Percentiles rank a stretch among this genome's conserved stretches.
Evolutionary conservation across 2,329 filamentous ascomycete species (phyloP).

Genomic region (Didymella sp.): DNA sequence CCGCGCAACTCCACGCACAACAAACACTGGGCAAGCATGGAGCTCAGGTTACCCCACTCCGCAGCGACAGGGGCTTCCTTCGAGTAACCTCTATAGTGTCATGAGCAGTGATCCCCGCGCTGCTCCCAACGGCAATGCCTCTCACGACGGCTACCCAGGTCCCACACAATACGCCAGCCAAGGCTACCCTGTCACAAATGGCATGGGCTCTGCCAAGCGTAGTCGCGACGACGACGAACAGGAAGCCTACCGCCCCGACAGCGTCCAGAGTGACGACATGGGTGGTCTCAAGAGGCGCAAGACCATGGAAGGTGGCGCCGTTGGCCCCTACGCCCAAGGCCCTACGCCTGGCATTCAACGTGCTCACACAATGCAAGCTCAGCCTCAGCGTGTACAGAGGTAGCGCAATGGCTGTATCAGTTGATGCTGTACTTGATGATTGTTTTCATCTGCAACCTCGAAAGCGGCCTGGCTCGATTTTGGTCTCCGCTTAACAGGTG

Average conservation of each 20-base stretch:
- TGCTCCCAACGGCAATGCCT: constrained; percentile 68
- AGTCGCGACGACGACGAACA: constrained; percentile 69
- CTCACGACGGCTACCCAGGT: constrained; percentile 74
- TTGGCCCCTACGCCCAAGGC: constrained; percentile 44
- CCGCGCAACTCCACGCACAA: constrained; percentile 83
- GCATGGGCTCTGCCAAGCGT: constrained; percentile 66
- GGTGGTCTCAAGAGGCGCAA: constrained; percentile 79
- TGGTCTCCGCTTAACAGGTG: not conserved
- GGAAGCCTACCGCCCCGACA: constrained; percentile 71
- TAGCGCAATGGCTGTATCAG: constrained; percentile 15
- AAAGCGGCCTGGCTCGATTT: constrained; percentile 42
- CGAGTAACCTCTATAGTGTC: constrained; percentile 86
- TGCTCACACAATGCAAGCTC: constrained; percentile 39
- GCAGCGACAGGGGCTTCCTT: constrained; percentile 70
- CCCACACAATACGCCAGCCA: constrained; percentile 68
- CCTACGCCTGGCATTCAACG: constrained; percentile 44
- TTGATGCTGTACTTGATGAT: constrained; percentile 30
- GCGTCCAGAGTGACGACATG: constrained; percentile 62
- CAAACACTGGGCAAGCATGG: constrained; percentile 74
- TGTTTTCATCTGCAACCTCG: constrained; percentile 32
- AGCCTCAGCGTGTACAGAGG: constrained; percentile 21
- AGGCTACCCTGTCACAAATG: constrained; percentile 66
- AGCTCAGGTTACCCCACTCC: constrained; percentile 76
- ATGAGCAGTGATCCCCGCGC: constrained; percentile 82
- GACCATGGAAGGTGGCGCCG: constrained; percentile 64